These are phyloP conservation scores for Penicillium sp. DNA, from an alignment of 2,329 filamentous ascomycete genomes.

Conservation along the genomic window DNA sequence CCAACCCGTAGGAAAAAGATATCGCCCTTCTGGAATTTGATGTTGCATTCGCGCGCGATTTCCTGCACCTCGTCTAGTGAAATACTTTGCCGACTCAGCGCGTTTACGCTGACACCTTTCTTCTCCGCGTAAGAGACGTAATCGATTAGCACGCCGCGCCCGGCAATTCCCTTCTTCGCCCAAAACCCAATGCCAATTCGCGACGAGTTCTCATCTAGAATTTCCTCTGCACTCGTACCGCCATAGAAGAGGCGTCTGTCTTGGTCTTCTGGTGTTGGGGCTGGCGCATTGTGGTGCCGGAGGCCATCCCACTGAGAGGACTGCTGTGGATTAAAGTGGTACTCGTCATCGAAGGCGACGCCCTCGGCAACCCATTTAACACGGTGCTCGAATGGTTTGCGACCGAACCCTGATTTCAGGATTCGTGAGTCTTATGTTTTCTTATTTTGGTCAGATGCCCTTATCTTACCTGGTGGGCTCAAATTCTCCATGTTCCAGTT, in stretches of 20 bases:
- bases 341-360: constrained; percentile 50
- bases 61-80: constrained; percentile 35
- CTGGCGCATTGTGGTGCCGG: constrained; percentile 50
- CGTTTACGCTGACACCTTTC: constrained; percentile 32
- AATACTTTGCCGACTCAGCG: constrained; percentile 32
- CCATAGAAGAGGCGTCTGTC: constrained; percentile 36
- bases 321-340: constrained; percentile 53
- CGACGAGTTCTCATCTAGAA: constrained; percentile 29
- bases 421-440: not conserved
- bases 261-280: constrained; percentile 32
- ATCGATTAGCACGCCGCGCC: constrained; percentile 42
- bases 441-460: not conserved
- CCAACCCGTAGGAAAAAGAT: constrained; percentile 42
- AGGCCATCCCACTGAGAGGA: constrained; percentile 56
- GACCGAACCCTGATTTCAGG: constrained; percentile 49
- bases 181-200: constrained; percentile 40
- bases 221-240: constrained; percentile 36
- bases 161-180: constrained; percentile 40
- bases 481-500: constrained; percentile 59
- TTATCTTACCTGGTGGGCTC: constrained; percentile 39
- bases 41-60: constrained; percentile 36
- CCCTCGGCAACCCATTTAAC: constrained; percentile 50
- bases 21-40: constrained; percentile 37
- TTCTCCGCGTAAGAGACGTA: constrained; percentile 37
- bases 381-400: constrained; percentile 52